These are phyloP conservation scores for Ramaria rubella DNA, from an alignment of 768 basidiomycete genomes.

Conservation along the genomic window DNA sequence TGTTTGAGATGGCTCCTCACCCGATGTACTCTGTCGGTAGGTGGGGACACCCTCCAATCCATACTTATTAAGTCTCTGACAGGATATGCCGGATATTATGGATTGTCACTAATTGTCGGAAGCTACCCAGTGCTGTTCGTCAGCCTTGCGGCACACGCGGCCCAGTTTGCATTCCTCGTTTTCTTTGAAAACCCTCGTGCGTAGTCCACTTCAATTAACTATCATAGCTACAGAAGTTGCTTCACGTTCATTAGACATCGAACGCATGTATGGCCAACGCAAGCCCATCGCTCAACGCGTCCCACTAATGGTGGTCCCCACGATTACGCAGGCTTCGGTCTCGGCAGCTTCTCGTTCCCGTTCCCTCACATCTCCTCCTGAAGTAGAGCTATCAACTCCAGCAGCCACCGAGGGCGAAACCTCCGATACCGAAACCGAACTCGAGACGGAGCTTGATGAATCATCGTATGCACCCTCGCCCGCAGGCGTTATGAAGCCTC, in stretches of 20 bases:
- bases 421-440: conserved; percentile 58
- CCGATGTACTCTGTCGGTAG: conserved; percentile 92
- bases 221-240: neutral
- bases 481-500: neutral
- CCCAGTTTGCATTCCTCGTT: conserved; percentile 93
- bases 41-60: conserved; percentile 11
- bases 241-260: conserved; percentile 61
- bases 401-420: conserved; percentile 66
- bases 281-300: conserved; percentile 84
- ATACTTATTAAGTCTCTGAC: neutral
- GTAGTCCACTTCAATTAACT: conserved; percentile 32
- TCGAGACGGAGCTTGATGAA: conserved; percentile 51
- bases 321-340: conserved; percentile 8
- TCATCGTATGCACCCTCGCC: conserved; percentile 14
- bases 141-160: conserved; percentile 89
- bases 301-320: conserved; percentile 39
- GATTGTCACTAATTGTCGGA: conserved; percentile 83
- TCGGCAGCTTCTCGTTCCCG: neutral
- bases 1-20: conserved; percentile 89
- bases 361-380: neutral
- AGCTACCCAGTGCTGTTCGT: conserved; percentile 89
- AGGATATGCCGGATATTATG: conserved; percentile 98
- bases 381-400: conserved; percentile 29
- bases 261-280: conserved; percentile 87
- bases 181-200: conserved; percentile 96